Percentiles rank a stretch among this genome's conserved stretches.
Conservation (phyloP, 345 rosid genomes). For the Anastatica hierochuntica region DNA sequence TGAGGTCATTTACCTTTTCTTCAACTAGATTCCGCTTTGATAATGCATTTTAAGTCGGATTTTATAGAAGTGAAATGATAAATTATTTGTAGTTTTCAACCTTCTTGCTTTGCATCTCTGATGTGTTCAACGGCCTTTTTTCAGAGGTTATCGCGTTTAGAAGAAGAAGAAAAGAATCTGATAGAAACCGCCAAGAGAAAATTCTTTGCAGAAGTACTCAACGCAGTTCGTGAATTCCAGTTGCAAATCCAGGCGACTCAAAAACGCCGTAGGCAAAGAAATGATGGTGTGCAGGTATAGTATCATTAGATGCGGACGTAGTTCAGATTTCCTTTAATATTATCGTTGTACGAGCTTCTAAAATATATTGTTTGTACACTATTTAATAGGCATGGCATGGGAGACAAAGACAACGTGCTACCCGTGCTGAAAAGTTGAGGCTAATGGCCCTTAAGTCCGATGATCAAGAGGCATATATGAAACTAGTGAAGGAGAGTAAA, state of each 20-base stretch:
- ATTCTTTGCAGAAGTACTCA: conserved; percentile 81
- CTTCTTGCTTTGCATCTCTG: conserved; percentile 3
- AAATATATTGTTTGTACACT: not conserved
- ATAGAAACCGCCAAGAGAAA: conserved; percentile 72
- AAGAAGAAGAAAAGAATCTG: conserved; percentile 75
- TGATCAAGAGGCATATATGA: conserved; percentile 97
- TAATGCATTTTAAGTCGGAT: not conserved
- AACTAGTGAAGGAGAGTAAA: conserved; percentile 95
- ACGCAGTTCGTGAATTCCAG: conserved; percentile 88
- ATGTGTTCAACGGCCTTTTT: conserved; percentile 16
- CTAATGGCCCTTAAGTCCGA: conserved; percentile 94
- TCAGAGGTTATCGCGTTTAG: conserved; percentile 81
- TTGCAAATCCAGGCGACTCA: conserved; percentile 66
- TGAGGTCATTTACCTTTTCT: conserved; percentile 45
- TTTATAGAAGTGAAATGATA: too few relatives aligned
- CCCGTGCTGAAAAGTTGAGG: conserved; percentile 94
- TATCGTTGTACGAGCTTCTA: too few relatives aligned
- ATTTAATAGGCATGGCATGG: conserved; percentile 92
- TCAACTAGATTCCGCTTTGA: not conserved
- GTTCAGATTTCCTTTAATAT: too few relatives aligned
- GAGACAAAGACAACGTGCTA: conserved; percentile 96
- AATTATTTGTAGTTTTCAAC: too few relatives aligned
- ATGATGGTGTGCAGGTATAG: conserved; percentile 79
- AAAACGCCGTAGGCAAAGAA: conserved; percentile 93
- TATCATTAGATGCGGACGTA: too few relatives aligned